Conservation (phyloP, 306 rosid genomes). For the Fragaria ananassa region DNA sequence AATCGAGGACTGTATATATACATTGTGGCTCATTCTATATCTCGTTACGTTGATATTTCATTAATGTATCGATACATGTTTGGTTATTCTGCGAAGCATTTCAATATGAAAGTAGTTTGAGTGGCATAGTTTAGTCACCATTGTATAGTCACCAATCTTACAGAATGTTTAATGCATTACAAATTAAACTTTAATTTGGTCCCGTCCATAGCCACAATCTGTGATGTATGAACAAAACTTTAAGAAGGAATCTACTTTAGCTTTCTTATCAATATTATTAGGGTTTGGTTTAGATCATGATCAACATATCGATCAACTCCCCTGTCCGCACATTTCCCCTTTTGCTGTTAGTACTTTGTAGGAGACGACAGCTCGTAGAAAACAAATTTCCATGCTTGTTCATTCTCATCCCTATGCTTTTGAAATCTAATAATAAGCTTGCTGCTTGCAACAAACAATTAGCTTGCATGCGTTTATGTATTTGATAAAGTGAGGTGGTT, state of each 20-base stretch:
- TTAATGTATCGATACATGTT: too few relatives aligned
- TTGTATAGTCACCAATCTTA: slow-evolving; percentile 17
- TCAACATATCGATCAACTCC: not conserved
- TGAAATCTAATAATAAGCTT: not conserved
- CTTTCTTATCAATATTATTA: slow-evolving; percentile 13
- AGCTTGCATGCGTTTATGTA: not conserved
- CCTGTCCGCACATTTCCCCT: not conserved
- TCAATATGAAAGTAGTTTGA: not conserved
- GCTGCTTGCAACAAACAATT: not conserved
- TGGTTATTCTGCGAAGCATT: not conserved
- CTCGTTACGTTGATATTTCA: too few relatives aligned
- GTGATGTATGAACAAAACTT: slow-evolving; percentile 35
- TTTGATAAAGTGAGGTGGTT: not conserved
- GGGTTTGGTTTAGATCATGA: slow-evolving; percentile 1
- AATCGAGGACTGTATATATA: too few relatives aligned
- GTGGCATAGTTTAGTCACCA: not conserved
- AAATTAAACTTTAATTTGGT: too few relatives aligned
- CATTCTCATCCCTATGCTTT: not conserved
- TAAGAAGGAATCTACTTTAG: slow-evolving; percentile 44
- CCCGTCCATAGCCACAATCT: not conserved
- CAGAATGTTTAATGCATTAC: not conserved
- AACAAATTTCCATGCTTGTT: not conserved
- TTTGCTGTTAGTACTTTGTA: not conserved
- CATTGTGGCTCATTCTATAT: too few relatives aligned
- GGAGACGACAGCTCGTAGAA: not conserved